These are phyloP conservation scores for Hsuehochloa calcarea DNA, from an alignment of 176 grass and related monocot genomes.

Conservation along the genomic window DNA sequence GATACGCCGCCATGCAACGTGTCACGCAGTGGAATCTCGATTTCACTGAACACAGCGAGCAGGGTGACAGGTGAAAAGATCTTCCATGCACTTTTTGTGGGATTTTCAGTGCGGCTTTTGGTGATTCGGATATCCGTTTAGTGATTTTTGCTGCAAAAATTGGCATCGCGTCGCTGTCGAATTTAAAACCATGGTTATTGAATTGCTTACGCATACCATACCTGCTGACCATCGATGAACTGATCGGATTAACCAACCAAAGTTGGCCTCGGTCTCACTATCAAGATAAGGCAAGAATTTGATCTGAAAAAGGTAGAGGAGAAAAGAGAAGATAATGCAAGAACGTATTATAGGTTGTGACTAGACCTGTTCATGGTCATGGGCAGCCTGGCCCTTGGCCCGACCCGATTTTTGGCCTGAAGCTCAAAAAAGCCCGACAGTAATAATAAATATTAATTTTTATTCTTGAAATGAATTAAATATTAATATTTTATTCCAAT, in stretches of 20 bases:
- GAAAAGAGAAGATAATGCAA: background rate
- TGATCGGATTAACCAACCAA: no score
- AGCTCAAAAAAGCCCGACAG: no score
- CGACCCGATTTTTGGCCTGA: no score
- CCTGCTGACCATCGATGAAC: no score
- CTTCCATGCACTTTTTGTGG: background rate
- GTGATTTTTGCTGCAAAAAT: background rate
- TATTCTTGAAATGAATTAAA: no score
- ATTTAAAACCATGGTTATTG: background rate
- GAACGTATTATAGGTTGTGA: background rate
- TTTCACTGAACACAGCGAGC: conserved; percentile 69
- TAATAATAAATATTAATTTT: no score
- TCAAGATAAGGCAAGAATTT: background rate
- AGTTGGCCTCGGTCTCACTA: no score
- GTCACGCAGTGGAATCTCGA: conserved; percentile 74
- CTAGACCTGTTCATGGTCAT: no score
- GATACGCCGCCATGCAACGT: conserved; percentile 68
- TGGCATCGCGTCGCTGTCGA: background rate
- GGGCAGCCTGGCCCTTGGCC: no score
- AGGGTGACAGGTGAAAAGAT: conserved; percentile 54
- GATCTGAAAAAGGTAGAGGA: background rate
- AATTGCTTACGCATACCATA: background rate
- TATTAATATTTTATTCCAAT: no score
- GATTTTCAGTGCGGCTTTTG: background rate
- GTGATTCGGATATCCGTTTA: background rate